Evolutionary conservation across 306 rosid genomes (phyloP), one percentile per base, ranked within the genome.

Genomic region (Begonia fuchsioides): DNA sequence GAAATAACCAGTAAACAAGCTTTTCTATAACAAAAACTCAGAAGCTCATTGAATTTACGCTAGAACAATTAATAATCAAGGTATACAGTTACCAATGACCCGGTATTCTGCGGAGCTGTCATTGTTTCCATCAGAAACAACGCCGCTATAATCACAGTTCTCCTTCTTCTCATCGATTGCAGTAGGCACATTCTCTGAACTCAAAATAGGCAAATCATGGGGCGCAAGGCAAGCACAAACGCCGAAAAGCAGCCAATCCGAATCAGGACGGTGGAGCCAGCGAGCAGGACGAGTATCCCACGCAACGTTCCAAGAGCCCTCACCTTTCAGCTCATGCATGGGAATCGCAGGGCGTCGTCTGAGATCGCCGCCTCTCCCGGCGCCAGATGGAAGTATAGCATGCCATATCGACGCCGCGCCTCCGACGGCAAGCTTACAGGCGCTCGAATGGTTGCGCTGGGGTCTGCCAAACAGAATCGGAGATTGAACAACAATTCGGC

Each of bases 231-330:
- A 88, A 1, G 77, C 72, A 52, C 96, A 78, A 32, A 83, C 96
- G 9, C 96, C 96, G 44, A 88, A 88, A 2, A 88, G 73, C 1
- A 88, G 79, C 96, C 96, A 83, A 2, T 79, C 96, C 0, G 96
- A 81, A 61, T 88, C 93, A 0, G 95, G 48, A 5, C 86, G 67
- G 52, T 88, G 95, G 48, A 88, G 95, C 96, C 96, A 88, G 32
- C 96, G 75, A 0, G 96, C 93, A 0, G 96, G 96, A 1, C 96
- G 81, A 0, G 94, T 71, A 13, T 88, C 96, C 76, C 82, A 71
- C 1, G 90, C 93, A 12, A 76, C 96, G 52, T 88, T 88, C 96
- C 96, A 88, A 4, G 95, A 88, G 32, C 95, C 96, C 53, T 83
- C 96, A 3, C 93, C 96, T 13, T 66, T 87, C 46, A 65, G 56